These are phyloP conservation scores for Fusarium setosum DNA, from an alignment of 2,329 filamentous ascomycete genomes.

Conservation along the genomic window DNA sequence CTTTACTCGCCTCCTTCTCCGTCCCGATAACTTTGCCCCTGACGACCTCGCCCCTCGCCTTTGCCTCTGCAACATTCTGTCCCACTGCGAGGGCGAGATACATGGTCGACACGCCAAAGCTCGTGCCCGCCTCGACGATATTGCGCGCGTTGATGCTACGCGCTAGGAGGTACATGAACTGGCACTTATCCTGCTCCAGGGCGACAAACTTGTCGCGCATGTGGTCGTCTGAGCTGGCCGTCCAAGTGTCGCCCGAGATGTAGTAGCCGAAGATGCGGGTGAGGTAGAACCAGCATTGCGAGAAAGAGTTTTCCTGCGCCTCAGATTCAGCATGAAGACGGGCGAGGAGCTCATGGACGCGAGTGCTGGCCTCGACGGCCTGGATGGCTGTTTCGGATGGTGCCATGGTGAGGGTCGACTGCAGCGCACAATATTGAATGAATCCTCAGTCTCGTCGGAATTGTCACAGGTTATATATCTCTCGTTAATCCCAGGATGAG, in stretches of 20 bases:
- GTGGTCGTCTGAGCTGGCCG: slow-evolving; percentile 45
- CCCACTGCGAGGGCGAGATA: slow-evolving; percentile 70
- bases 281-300: slow-evolving; percentile 43
- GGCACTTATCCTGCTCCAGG: slow-evolving; percentile 68
- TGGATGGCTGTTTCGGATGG: slow-evolving; percentile 33
- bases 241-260: slow-evolving; percentile 39
- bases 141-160: slow-evolving; percentile 60
- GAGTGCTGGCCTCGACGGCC: slow-evolving; percentile 38
- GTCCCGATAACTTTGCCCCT: slow-evolving; percentile 64
- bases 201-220: slow-evolving; percentile 70
- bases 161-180: slow-evolving; percentile 66
- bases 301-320: slow-evolving; percentile 40
- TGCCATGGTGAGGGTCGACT: slow-evolving; percentile 16
- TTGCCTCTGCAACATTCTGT: slow-evolving; percentile 52
- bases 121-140: slow-evolving; percentile 72
- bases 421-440: background rate
- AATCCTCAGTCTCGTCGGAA: background rate
- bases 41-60: slow-evolving; percentile 28
- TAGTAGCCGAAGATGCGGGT: slow-evolving; percentile 36
- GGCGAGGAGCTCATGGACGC: slow-evolving; percentile 40
- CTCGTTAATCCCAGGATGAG: background rate
- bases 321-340: slow-evolving; percentile 43
- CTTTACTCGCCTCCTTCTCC: slow-evolving; percentile 68
- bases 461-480: slow-evolving; percentile 9
- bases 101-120: slow-evolving; percentile 72